Conservation (phyloP, 306 rosid genomes). For the Casuarina glauca region DNA sequence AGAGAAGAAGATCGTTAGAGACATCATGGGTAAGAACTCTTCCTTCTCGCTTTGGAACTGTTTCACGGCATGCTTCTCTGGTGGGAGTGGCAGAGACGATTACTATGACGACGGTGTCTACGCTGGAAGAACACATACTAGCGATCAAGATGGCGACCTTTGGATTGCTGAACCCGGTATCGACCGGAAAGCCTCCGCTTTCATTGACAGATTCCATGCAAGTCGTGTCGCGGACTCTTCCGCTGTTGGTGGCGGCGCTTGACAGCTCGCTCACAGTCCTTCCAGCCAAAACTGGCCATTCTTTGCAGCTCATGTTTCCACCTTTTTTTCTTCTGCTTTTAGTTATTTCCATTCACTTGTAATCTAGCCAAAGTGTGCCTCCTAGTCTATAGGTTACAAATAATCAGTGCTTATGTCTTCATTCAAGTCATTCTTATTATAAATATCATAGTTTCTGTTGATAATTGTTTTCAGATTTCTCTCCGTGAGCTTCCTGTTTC, state of each 20-base stretch:
- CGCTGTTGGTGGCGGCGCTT: conserved; percentile 44
- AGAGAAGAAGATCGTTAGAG: conserved; percentile 10
- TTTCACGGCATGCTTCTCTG: conserved; percentile 62
- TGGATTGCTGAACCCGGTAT: conserved; percentile 96
- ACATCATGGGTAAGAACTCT: conserved; percentile 47
- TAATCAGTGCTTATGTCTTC: background rate
- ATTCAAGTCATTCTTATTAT: background rate
- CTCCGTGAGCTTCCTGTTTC: background rate
- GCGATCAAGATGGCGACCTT: conserved; percentile 73
- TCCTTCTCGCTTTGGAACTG: conserved; percentile 61
- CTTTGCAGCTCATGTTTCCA: background rate
- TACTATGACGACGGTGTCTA: conserved; percentile 51
- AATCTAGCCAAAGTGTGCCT: conserved; percentile 23
- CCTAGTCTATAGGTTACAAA: conserved; percentile 14
- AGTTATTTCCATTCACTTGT: conserved; percentile 15
- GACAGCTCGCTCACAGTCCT: background rate
- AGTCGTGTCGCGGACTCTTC: conserved; percentile 52
- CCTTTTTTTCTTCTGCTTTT: background rate
- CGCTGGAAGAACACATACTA: conserved; percentile 58
- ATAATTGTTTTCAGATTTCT: background rate
- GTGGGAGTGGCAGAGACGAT: conserved; percentile 37
- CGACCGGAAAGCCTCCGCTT: conserved; percentile 74
- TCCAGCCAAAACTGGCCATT: background rate
- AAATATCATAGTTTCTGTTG: background rate
- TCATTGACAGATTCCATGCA: conserved; percentile 76